These are phyloP conservation scores for sunflower (Helianthus annuus) DNA, from an alignment of 129 eudicot species.

Conservation along the genomic window HanXRQr2.0-SUNRISE NC_035435.2:72760488-72760987, in stretches of 20 bases:
- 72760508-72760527: constrained; percentile 14
- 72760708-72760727: neutral
- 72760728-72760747: neutral
- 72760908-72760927: constrained; percentile 92
- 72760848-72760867: constrained; percentile 85
- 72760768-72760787: constrained; percentile 81
- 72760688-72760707: constrained; percentile 78
- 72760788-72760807: constrained; percentile 88
- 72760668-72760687: constrained; percentile 92
- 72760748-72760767: constrained; percentile 49
- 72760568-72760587: neutral
- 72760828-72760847: constrained; percentile 70
- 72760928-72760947: constrained; percentile 85
- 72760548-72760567: neutral
- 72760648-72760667: constrained; percentile 81
- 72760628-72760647: constrained; percentile 79
- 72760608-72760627: constrained; percentile 84
- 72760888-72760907: constrained; percentile 92
- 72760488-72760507: constrained; percentile 45
- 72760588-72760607: constrained; percentile 37
- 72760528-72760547: neutral
- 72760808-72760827: constrained; percentile 69
- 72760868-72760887: constrained; percentile 68
- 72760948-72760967: constrained; percentile 70
- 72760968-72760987: constrained; percentile 67